phyloP scores from a whole-genome alignment of 441 rosid genomes.

The Dalechampia spathulata region DNA sequence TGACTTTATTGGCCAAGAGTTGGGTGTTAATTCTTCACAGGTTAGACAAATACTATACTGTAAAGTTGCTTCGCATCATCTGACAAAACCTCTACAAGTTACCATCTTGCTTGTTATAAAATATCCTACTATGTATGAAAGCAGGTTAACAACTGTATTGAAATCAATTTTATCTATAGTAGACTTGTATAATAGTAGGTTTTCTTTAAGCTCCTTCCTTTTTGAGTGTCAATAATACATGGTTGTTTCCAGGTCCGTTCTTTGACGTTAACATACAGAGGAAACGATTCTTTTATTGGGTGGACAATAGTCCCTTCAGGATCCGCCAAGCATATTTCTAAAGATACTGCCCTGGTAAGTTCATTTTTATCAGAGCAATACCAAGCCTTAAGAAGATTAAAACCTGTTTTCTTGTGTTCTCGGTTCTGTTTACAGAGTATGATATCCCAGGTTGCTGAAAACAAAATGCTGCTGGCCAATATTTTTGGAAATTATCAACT shows the following conservation, averaged over 20 bases:
- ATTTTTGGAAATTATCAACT: slow-evolving; percentile 54
- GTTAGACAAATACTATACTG: slow-evolving; percentile 27
- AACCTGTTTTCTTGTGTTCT: slow-evolving; percentile 13
- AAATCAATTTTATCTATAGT: too few species aligned
- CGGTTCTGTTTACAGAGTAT: slow-evolving; percentile 38
- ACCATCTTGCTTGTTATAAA: too few species aligned
- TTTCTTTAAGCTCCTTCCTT: neutral
- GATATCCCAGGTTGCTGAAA: slow-evolving; percentile 53
- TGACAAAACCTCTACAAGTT: neutral
- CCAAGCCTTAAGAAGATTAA: slow-evolving; percentile 1
- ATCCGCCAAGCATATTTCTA: slow-evolving; percentile 43
- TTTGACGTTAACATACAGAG: slow-evolving; percentile 45
- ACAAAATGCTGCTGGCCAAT: slow-evolving; percentile 54
- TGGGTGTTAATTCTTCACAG: slow-evolving; percentile 50
- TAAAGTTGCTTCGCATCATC: slow-evolving; percentile 1
- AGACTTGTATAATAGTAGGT: too few species aligned
- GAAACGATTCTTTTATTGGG: slow-evolving; percentile 43
- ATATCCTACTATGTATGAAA: too few species aligned
- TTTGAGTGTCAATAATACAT: neutral
- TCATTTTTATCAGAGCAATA: slow-evolving; percentile 1
- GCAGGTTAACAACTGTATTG: too few species aligned
- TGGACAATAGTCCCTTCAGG: slow-evolving; percentile 52
- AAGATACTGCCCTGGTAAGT: slow-evolving; percentile 54
- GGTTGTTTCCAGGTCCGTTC: slow-evolving; percentile 48
- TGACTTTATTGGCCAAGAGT: slow-evolving; percentile 42